Evolutionary conservation across 169 alveolate species (phyloP), one percentile per base, ranked within the genome.

Genomic region (Cryptosporidium xiaoi): DNA sequence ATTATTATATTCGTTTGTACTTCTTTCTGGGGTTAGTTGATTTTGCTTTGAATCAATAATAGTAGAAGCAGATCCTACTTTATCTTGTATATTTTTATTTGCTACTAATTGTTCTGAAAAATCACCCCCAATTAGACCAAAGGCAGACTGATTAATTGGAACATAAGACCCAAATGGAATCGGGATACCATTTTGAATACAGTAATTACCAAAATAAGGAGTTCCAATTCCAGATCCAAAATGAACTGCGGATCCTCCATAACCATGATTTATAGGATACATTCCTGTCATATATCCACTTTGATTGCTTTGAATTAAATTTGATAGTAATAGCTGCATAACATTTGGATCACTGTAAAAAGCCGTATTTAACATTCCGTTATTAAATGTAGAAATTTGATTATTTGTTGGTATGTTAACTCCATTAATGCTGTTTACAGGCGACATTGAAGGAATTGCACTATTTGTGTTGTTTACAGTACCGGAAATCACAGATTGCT

Each of bases 281-380:
- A 69, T 34, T 29, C 56, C 18, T 1, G 66, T 36, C 3, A 69
- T 1, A 51, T 29, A 55, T 40, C 48, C 48, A 16, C 27, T 53
- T 2, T 69, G 67, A 51, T 53, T 69, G 12, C 64, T 64, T 18
- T 69, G 83, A 6, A 69, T 12, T 27, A 69, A 51, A 51, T 69
- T 69, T 51, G 83, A 13, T 13, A 69, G 51, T 24, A 27, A 69
- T 15, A 68, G 50, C 53, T 69, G 83, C 60, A 69, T n/a, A 20
- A 69, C n/a, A 51, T 64, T 20, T n/a, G 83, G 83, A 15, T 69
- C 83, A 56, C 56, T 53, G 56, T 53, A 69, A 31, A 69, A 53
- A 18, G 83, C 83, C 3, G 83, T 51, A 36, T 69, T 69, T 33
- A 69, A 15, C 83, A 69, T 69, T 53, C 83, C 83, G 16, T 69